Evolutionary conservation across 805 yeast genomes (phyloP), one percentile per base, ranked within the genome.

Genomic region (Pichia insulana): DNA sequence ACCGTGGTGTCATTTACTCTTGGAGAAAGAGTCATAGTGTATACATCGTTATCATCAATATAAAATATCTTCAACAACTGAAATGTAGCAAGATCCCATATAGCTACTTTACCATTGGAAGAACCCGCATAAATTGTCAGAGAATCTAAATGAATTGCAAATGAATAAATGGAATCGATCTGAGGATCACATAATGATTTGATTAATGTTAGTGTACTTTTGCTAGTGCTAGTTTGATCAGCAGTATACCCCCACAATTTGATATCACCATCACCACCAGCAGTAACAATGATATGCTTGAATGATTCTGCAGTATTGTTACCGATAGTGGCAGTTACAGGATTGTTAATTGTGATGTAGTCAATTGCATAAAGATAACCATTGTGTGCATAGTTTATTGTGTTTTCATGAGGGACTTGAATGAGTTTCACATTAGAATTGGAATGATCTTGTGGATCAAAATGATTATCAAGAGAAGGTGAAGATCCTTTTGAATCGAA

Each of bases 231-330:
- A 7, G 15, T n/a, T 11, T 26, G 15, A 5, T 53, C 49, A 5
- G 48, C 35, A 6, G 31, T 6, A 22, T 78, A 53, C 0, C 76
- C 73, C 97, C 97, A 90, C 11, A 87, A 58, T 52, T 85, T 85
- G n/a, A 83, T 74, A 8, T 73, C 52, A 0, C 97, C 97, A 62
- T 92, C 97, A 36, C 97, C 97, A 39, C 96, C 95, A 22, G 94
- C 90, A 2, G 84, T 70, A 4, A 81, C 61, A 7, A 83, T 55
- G 9, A 65, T 58, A 31, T 70, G 72, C 5, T 60, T 46, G 34
- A 41, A 53, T n/a, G 48, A 50, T 17, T 56, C 60, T 2, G 59
- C 51, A 7, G 52, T 51, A n/a, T 50, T 44, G 30, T 50, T 53
- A 16, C 55, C 57, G 36, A 59, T 27, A 10, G 51, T 44, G 5